Base-by-base conservation (phyloP, 257 asterid species). In the Solanum pennellii region DNA sequence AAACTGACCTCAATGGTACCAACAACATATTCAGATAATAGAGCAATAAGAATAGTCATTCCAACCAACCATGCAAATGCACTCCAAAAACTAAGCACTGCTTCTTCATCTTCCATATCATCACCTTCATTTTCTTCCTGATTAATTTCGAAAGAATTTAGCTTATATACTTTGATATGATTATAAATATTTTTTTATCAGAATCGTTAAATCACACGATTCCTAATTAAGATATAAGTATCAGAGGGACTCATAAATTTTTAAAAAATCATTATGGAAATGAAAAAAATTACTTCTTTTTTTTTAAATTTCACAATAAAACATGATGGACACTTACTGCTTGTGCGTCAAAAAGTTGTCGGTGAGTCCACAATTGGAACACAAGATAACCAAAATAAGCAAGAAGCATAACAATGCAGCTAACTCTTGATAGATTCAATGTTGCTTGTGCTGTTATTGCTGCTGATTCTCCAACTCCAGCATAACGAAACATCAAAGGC, bases 311-410 rank as follows among this genome's bases (percentile, higher is more conserved):
- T 59, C 66, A 59, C 25, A 1, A 59, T 59, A 6, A 68, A 27
- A 25, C 16, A 29, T 65, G 21, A 49, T 49, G 3, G 0, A 29
- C 3, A 66, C 83, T 52, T 79, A 93, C 98, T 89, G 91, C 94
- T 84, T 84, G 91, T 16, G 91, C 90, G 69, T 97, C 96, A 74
- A 95, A 97, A 16, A 93, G 71, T 69, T 92, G 96, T 7, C 97
- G 89, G 87, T 95, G 99, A 14, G 98, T 97, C 94, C 94, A 94
- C 56, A 97, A 86, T 68, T 95, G 99, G 95, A 95, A 97, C 47
- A 93, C 83, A 14, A 97, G 93, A 86, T 95, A 95, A 14, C 93
- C 95, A 16, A 93, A 3, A 88, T 97, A 95, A 6, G 98, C 99
- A 7, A 94, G 60, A 21, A 97, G 92, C 99, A 97, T 97, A 66